A percentile compares a stretch with the other conserved stretches of the same genome.
phyloP scores from a whole-genome alignment of 495 filamentous ascomycete genomes.

The Cercophora newfieldiana region DNA sequence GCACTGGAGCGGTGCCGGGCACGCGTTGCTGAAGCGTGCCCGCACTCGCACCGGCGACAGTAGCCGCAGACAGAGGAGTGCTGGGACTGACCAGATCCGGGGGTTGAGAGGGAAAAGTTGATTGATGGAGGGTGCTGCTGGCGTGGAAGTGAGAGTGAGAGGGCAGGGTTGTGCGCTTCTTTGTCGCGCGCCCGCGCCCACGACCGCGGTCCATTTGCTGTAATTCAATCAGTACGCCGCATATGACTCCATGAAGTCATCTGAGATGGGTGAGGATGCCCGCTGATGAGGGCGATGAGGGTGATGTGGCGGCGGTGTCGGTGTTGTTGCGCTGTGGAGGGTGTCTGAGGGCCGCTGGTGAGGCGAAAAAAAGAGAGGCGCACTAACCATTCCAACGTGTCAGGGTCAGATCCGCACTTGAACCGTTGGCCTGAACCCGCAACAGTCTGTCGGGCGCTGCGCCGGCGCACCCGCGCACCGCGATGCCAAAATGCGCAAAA shows the following conservation, averaged over 20 bases:
- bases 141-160: conserved; percentile 17
- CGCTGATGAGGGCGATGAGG: background rate
- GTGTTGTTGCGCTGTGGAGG: conserved; percentile 1
- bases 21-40: conserved; percentile 9
- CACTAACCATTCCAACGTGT: conserved; percentile 39
- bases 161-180: conserved; percentile 31
- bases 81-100: conserved; percentile 10
- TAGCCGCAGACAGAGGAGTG: conserved; percentile 14
- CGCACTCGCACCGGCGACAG: background rate
- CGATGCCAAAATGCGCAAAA: conserved; percentile 5
- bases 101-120: background rate
- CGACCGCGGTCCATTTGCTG: conserved; percentile 37
- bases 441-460: conserved; percentile 14
- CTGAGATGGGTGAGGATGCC: background rate
- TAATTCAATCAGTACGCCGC: conserved; percentile 26
- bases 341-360: conserved; percentile 19
- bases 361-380: conserved; percentile 37
- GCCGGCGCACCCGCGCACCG: background rate
- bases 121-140: background rate
- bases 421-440: conserved; percentile 15
- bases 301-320: background rate
- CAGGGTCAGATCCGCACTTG: conserved; percentile 29
- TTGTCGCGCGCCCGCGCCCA: conserved; percentile 34
- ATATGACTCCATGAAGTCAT: background rate
- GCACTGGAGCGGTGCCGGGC: conserved; percentile 18